These are phyloP conservation scores for Leptographium lundbergii DNA, from an alignment of 2,329 filamentous ascomycete genomes.

Conservation along the genomic window DNA sequence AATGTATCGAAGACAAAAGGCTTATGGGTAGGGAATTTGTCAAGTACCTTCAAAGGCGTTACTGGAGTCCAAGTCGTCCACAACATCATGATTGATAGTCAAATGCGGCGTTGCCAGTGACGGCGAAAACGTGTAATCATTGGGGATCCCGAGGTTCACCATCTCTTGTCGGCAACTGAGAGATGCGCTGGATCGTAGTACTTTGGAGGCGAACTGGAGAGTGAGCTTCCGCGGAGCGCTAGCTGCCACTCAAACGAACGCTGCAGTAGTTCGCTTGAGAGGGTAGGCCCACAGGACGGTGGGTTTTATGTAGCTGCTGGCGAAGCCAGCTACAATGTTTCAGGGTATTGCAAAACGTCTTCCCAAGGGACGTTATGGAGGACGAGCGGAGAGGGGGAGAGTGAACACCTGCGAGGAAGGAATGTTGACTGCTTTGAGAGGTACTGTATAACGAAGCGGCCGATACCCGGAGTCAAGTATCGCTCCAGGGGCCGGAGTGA, in stretches of 20 bases:
- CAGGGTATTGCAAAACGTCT: slow-evolving; percentile 40
- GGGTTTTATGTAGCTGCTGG: slow-evolving; percentile 55
- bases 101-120: slow-evolving; percentile 76
- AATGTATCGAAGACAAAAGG: not conserved
- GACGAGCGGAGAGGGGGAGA: slow-evolving; percentile 70
- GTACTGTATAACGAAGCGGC: slow-evolving; percentile 21
- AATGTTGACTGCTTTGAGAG: slow-evolving; percentile 61
- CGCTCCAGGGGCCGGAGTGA: slow-evolving; percentile 29
- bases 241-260: slow-evolving; percentile 96
- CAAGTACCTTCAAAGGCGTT: slow-evolving; percentile 85
- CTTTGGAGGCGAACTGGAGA: not conserved
- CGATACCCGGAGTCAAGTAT: slow-evolving; percentile 75
- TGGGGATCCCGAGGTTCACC: slow-evolving; percentile 70
- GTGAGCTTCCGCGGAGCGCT: slow-evolving; percentile 69
- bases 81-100: slow-evolving; percentile 94
- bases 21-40: no score
- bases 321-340: slow-evolving; percentile 68
- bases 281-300: slow-evolving; percentile 86
- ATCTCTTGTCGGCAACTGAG: slow-evolving; percentile 45
- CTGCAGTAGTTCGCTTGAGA: slow-evolving; percentile 84
- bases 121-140: slow-evolving; percentile 70
- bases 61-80: slow-evolving; percentile 81
- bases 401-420: slow-evolving; percentile 70
- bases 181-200: not conserved
- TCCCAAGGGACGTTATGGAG: slow-evolving; percentile 75